Evolutionary conservation across 768 basidiomycete species (phyloP).

Genomic region (Lentinula edodes): DNA sequence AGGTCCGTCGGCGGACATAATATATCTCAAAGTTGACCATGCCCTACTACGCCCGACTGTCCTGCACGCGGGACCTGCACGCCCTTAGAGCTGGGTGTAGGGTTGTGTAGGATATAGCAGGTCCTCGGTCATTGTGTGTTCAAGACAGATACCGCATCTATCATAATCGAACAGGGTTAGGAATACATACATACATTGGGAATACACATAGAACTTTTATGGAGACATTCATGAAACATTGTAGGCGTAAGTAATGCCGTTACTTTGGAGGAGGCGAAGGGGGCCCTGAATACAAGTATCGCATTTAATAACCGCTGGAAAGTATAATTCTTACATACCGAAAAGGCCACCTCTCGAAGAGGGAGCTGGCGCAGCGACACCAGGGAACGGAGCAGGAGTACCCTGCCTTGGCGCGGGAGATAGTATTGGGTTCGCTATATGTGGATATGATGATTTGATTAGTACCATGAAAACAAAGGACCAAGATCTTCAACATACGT

Average conservation of each 20-base stretch:
- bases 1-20: no score
- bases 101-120: neutral
- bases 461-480: neutral
- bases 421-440: constrained; percentile 58
- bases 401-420: constrained; percentile 40
- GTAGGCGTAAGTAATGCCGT: neutral
- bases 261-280: constrained; percentile 42
- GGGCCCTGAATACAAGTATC: constrained; percentile 26
- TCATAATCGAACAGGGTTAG: neutral
- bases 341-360: constrained; percentile 60
- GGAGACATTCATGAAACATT: neutral
- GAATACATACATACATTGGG: neutral
- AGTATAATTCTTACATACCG: constrained; percentile 33
- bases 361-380: constrained; percentile 31
- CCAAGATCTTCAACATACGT: constrained; percentile 41
- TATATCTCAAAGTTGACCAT: no score
- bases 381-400: constrained; percentile 26
- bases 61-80: no score
- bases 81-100: no score
- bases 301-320: neutral
- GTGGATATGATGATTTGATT: neutral
- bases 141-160: neutral
- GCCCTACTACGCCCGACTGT: no score
- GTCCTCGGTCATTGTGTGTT: neutral
- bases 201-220: neutral